Conservation (phyloP, 768 basidiomycete genomes). For the Tulasnella sp. region DNA sequence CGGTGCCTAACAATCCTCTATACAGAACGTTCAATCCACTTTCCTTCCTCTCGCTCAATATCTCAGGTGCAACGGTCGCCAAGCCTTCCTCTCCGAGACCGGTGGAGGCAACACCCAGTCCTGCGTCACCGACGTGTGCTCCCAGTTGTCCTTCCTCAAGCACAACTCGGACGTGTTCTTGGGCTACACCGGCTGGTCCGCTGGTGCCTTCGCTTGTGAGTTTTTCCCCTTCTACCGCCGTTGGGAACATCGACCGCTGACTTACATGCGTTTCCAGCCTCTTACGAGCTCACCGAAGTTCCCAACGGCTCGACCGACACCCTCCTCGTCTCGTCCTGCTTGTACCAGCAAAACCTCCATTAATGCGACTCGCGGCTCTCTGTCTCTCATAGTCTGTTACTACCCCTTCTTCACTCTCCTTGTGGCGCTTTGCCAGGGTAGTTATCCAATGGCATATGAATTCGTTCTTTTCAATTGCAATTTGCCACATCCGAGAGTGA, state of each 20-base stretch:
- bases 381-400: neutral
- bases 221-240: neutral
- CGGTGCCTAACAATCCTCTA: neutral
- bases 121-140: constrained; percentile 10
- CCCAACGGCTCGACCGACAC: neutral
- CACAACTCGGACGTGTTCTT: constrained; percentile 10
- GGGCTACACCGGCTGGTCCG: constrained; percentile 8
- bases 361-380: neutral
- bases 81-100: constrained; percentile 10
- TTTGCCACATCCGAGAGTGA: too few species aligned
- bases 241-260: neutral
- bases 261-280: neutral
- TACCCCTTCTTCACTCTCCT: neutral
- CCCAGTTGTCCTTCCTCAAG: neutral
- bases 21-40: neutral
- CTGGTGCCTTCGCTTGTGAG: neutral
- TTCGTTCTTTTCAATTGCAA: too few species aligned
- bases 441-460: too few species aligned
- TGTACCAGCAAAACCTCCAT: neutral
- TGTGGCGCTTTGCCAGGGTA: neutral
- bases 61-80: constrained; percentile 3
- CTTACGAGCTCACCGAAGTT: constrained; percentile 5
- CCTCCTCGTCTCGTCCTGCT: constrained; percentile 7
- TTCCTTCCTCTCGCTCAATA: constrained; percentile 3
- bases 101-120: constrained; percentile 7